phyloP scores from a whole-genome alignment of 2,329 filamentous ascomycete genomes.

The Fusarium haematococcum region DNA sequence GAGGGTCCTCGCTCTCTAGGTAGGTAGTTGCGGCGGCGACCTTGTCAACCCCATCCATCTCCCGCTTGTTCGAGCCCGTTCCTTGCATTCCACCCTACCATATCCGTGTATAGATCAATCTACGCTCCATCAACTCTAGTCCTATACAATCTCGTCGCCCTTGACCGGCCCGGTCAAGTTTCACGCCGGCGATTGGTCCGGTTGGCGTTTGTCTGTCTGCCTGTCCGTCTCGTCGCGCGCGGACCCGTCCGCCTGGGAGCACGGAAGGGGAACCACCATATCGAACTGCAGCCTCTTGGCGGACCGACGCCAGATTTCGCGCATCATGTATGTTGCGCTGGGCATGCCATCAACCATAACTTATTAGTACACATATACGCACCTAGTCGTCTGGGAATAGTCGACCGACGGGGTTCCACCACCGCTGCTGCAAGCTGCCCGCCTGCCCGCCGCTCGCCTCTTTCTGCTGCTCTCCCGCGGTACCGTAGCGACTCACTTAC shows the following conservation, averaged over 20 bases:
- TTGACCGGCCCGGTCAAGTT: slow-evolving; percentile 37
- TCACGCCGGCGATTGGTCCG: slow-evolving; percentile 32
- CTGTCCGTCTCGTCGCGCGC: slow-evolving; percentile 10
- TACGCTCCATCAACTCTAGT: slow-evolving; percentile 1
- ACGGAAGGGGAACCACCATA: slow-evolving; percentile 26
- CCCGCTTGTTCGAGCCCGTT: background rate
- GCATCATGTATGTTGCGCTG: slow-evolving; percentile 31
- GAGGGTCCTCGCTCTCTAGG: background rate
- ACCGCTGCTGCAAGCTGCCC: slow-evolving; percentile 6
- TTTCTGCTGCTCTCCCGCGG: slow-evolving; percentile 4
- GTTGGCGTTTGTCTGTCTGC: slow-evolving; percentile 26
- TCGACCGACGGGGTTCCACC: slow-evolving; percentile 14
- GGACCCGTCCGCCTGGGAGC: slow-evolving; percentile 37
- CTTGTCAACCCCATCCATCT: background rate
- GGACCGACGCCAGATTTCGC: slow-evolving; percentile 33
- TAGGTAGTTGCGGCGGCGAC: background rate
- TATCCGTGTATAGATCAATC: background rate
- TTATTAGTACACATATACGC: background rate
- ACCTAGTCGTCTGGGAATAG: background rate
- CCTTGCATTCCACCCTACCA: slow-evolving; percentile 21
- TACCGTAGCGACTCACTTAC: slow-evolving; percentile 11
- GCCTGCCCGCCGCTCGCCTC: slow-evolving; percentile 2
- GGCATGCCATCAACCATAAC: background rate
- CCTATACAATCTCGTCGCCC: slow-evolving; percentile 1
- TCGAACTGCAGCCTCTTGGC: slow-evolving; percentile 11